These are phyloP conservation scores for Musa troglodytarum DNA, from an alignment of 176 grass and related monocot species.

Conservation along the genomic window DNA sequence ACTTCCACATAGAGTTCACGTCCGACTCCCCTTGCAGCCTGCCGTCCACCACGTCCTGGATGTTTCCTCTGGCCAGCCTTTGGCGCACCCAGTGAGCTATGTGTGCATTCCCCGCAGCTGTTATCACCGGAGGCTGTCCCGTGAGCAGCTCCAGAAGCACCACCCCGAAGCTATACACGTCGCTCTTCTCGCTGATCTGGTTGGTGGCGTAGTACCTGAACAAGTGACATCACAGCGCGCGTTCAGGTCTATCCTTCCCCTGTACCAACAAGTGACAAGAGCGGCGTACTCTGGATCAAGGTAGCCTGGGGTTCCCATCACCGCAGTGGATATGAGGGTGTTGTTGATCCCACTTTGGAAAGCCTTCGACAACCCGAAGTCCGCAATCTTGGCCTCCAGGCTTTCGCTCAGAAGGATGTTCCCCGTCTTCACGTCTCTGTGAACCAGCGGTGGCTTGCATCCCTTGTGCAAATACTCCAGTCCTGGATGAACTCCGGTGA, in stretches of 20 bases:
- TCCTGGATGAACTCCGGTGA: background rate
- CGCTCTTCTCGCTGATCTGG: conserved; percentile 49
- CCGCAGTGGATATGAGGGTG: conserved; percentile 1
- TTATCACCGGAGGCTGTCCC: conserved; percentile 29
- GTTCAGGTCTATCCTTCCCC: background rate
- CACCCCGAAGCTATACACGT: conserved; percentile 47
- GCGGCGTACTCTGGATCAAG: conserved; percentile 17
- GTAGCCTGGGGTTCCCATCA: conserved; percentile 11
- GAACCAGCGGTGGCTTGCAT: conserved; percentile 12
- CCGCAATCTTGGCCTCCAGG: conserved; percentile 20
- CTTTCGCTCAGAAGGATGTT: conserved; percentile 16
- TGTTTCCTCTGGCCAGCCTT: conserved; percentile 40
- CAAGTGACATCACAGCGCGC: background rate
- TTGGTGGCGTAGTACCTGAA: conserved; percentile 35
- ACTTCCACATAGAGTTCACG: conserved; percentile 54
- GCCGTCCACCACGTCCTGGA: conserved; percentile 36
- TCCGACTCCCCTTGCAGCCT: conserved; percentile 38
- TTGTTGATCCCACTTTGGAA: background rate
- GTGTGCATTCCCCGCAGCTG: conserved; percentile 9
- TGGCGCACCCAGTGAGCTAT: conserved; percentile 36
- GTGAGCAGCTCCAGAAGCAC: conserved; percentile 48
- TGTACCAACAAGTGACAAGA: background rate
- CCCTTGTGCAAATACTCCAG: conserved; percentile 15
- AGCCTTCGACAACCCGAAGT: conserved; percentile 24
- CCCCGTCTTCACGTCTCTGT: conserved; percentile 20